Evolutionary conservation across 2,329 filamentous ascomycete species (phyloP).

Genomic region (Harringtonia lauricola): DNA sequence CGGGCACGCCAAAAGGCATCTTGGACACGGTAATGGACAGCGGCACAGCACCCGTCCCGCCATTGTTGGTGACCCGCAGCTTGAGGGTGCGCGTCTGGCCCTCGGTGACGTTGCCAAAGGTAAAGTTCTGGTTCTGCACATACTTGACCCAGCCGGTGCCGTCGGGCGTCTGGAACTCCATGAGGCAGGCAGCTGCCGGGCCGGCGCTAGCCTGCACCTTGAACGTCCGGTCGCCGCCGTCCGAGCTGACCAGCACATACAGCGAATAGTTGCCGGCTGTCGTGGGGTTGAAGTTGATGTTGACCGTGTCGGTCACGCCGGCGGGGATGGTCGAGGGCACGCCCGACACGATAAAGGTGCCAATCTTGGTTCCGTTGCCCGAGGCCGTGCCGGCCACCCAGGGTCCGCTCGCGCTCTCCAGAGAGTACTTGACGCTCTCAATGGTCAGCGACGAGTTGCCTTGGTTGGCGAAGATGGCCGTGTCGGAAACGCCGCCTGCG

Average conservation of each 20-base stretch:
- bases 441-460: conserved; percentile 36
- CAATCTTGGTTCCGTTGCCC: conserved; percentile 24
- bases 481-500: conserved; percentile 26
- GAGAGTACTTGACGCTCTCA: conserved; percentile 30
- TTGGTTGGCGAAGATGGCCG: conserved; percentile 35
- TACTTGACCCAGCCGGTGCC: conserved; percentile 39
- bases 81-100: conserved; percentile 34
- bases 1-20: conserved; percentile 43
- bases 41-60: conserved; percentile 33
- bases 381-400: conserved; percentile 23
- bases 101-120: conserved; percentile 43
- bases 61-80: conserved; percentile 43
- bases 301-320: conserved; percentile 26
- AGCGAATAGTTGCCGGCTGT: conserved; percentile 34
- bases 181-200: conserved; percentile 32
- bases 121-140: conserved; percentile 30
- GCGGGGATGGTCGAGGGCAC: conserved; percentile 33
- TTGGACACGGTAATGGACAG: conserved; percentile 50
- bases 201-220: conserved; percentile 38
- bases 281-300: conserved; percentile 35
- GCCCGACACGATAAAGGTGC: conserved; percentile 35
- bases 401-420: conserved; percentile 30
- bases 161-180: conserved; percentile 44
- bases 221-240: conserved; percentile 36
- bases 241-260: conserved; percentile 34